Evolutionary conservation across 2,329 filamentous ascomycete species (phyloP).

Genomic region (Diaporthe sp.): DNA sequence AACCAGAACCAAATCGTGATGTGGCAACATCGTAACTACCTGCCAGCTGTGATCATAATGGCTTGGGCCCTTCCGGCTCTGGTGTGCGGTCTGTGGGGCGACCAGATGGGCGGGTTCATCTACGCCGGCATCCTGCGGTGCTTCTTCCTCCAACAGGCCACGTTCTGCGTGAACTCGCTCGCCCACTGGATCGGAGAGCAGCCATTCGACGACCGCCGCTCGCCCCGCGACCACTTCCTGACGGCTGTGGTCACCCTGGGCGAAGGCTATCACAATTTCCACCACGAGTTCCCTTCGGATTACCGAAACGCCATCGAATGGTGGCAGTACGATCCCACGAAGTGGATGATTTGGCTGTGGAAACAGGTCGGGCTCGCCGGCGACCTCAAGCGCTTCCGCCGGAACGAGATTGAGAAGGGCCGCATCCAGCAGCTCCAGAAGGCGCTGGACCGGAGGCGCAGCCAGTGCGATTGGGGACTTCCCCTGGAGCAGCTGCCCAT

Average conservation of each 20-base stretch:
- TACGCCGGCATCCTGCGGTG: constrained; percentile 88
- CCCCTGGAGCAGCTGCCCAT: constrained; percentile 89
- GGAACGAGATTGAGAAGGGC: constrained; percentile 94
- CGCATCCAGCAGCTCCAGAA: constrained; percentile 90
- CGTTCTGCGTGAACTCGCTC: constrained; percentile 94
- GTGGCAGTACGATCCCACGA: constrained; percentile 93
- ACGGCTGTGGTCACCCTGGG: constrained; percentile 88
- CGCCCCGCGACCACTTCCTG: constrained; percentile 87
- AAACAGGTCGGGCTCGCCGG: constrained; percentile 88
- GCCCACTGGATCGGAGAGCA: constrained; percentile 94
- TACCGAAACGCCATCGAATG: constrained; percentile 93
- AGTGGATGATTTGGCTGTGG: constrained; percentile 89
- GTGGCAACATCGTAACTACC: constrained; percentile 89
- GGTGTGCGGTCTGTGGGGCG: constrained; percentile 84
- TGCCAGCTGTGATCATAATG: constrained; percentile 84
- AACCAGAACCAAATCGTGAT: constrained; percentile 89
- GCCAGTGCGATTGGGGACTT: constrained; percentile 86
- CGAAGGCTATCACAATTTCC: constrained; percentile 93
- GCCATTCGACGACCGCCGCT: constrained; percentile 94
- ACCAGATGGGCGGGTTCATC: constrained; percentile 85
- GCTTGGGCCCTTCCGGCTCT: constrained; percentile 81
- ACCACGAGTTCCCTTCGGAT: constrained; percentile 93
- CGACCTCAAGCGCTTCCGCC: constrained; percentile 90
- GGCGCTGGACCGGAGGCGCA: constrained; percentile 91
- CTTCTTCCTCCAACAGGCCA: constrained; percentile 92